Evolutionary conservation across 805 yeast species (phyloP).

Genomic region (Candida tammaniensis): DNA sequence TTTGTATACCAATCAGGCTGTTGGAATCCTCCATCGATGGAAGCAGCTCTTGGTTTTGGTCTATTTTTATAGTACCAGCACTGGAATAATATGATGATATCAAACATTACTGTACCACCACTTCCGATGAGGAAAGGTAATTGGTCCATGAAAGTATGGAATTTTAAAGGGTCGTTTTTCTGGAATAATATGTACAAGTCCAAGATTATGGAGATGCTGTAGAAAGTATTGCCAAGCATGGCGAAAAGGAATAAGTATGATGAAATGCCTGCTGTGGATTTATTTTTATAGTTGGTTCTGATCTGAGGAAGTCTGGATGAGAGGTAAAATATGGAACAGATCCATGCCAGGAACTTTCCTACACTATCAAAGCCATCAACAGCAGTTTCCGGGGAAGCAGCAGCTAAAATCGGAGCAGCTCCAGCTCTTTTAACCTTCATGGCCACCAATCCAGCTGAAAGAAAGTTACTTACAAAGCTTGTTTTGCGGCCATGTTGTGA

Average conservation of each 20-base stretch:
- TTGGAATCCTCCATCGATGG: conserved; percentile 20
- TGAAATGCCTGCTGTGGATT: conserved; percentile 36
- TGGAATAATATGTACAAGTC: conserved; percentile 26
- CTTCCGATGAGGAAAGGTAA: conserved; percentile 79
- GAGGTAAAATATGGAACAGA: conserved; percentile 27
- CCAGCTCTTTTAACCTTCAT: conserved; percentile 7
- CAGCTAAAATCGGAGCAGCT: conserved; percentile 6
- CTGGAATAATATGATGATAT: conserved; percentile 31
- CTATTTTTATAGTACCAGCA: conserved; percentile 12
- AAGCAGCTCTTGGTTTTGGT: background rate
- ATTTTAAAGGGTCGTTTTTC: conserved; percentile 21
- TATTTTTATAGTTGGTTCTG: conserved; percentile 23
- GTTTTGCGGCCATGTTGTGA: conserved; percentile 10
- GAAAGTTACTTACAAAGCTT: conserved; percentile 7
- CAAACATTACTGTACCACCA: conserved; percentile 74
- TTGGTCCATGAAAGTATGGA: conserved; percentile 52
- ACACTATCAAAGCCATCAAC: conserved; percentile 9
- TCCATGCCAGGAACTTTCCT: conserved; percentile 34
- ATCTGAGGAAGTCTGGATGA: conserved; percentile 37
- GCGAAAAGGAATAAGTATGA: conserved; percentile 33
- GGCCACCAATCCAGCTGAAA: conserved; percentile 9
- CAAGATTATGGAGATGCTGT: conserved; percentile 29
- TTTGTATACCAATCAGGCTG: conserved; percentile 41
- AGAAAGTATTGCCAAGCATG: conserved; percentile 33
- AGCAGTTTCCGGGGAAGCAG: background rate